Conservation (phyloP, 352 stramenopile species). For the Globisporangium spiculum region DNA sequence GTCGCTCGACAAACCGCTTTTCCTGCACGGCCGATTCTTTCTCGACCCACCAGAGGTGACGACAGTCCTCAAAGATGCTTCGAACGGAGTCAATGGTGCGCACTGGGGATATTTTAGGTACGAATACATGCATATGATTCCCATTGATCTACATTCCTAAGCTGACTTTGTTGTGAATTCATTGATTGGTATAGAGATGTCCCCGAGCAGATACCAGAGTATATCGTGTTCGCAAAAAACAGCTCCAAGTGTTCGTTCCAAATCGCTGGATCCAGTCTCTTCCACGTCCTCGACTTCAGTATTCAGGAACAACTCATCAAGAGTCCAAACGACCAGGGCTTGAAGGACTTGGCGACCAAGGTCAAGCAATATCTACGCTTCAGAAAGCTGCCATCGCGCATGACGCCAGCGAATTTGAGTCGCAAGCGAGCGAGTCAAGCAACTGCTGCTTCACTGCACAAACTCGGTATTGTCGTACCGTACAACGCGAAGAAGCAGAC, state of each 20-base stretch:
- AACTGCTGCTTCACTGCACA: constrained; percentile 35
- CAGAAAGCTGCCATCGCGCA: background rate
- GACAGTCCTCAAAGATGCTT: constrained; percentile 26
- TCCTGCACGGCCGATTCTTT: constrained; percentile 52
- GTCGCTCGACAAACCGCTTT: constrained; percentile 32
- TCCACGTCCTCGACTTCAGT: constrained; percentile 34
- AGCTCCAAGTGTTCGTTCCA: constrained; percentile 34
- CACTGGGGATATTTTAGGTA: constrained; percentile 64
- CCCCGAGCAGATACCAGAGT: constrained; percentile 35
- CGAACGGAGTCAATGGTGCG: constrained; percentile 14
- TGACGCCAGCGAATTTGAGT: constrained; percentile 20
- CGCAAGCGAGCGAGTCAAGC: constrained; percentile 29
- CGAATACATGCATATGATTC: background rate
- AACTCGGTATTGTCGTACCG: constrained; percentile 52
- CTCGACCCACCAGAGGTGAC: constrained; percentile 55
- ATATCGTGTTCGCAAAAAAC: constrained; percentile 34
- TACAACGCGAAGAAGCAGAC: constrained; percentile 45
- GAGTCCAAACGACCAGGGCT: background rate
- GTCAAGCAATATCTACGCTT: constrained; percentile 1
- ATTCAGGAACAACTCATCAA: background rate
- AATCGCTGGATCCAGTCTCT: constrained; percentile 33
- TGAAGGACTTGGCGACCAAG: background rate
- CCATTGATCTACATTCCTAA: background rate
- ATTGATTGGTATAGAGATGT: constrained; percentile 32
- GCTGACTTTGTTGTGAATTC: background rate